These are phyloP conservation scores for Talaromyces piceae DNA, from an alignment of 2,329 filamentous ascomycete species.

Conservation along the genomic window DNA sequence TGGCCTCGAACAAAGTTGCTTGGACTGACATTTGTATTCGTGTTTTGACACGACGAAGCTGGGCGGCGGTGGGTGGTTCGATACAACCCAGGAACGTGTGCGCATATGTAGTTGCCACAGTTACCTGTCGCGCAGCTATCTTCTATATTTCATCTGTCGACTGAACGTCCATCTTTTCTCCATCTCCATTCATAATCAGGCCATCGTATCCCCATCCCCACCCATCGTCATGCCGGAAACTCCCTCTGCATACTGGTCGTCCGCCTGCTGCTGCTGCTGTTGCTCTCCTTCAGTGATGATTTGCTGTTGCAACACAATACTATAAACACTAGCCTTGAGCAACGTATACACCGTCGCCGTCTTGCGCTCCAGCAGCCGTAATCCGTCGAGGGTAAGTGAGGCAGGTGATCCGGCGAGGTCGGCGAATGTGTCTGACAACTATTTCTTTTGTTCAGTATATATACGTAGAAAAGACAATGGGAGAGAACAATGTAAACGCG, in stretches of 20 bases:
- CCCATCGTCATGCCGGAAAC: conserved; percentile 13
- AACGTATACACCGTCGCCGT: conserved; percentile 91
- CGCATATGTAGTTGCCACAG: no score
- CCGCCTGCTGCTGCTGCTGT: neutral
- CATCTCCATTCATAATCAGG: conserved; percentile 13
- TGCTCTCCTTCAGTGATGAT: conserved; percentile 58
- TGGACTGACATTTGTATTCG: no score
- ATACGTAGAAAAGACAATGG: neutral
- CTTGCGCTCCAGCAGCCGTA: conserved; percentile 85
- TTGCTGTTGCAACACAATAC: conserved; percentile 96
- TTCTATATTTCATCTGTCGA: conserved; percentile 10
- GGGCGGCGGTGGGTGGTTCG: no score
- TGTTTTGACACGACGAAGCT: no score
- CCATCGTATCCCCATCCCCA: conserved; percentile 11
- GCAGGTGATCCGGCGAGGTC: conserved; percentile 54
- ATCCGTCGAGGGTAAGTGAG: conserved; percentile 69
- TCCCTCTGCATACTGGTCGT: neutral
- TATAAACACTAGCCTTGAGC: conserved; percentile 96
- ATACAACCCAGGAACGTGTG: no score
- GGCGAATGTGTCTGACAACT: conserved; percentile 44
- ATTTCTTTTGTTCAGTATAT: neutral
- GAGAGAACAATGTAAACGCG: neutral
- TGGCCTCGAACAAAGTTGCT: no score
- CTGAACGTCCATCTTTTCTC: conserved; percentile 16
- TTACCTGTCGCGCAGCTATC: no score